Evolutionary conservation across 768 basidiomycete genomes (phyloP), one percentile per base, ranked within the genome.

Genomic region (Serendipita vermifera): DNA sequence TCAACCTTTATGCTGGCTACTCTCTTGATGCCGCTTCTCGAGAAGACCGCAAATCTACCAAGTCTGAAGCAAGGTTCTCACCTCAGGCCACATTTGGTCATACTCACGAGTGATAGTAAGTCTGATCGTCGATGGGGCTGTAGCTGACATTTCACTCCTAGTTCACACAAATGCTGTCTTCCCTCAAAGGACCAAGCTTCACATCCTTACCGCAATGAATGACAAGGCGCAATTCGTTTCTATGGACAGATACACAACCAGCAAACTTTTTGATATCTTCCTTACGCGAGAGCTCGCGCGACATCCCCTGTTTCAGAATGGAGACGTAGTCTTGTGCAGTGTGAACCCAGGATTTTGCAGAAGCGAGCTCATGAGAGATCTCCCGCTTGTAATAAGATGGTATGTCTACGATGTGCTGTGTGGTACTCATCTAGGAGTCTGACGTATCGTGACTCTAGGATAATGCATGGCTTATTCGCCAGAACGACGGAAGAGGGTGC

Each of bases 341-440:
- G 20, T 41, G 24, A 56, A 56, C 55, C 55, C 55, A 15, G 55
- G 55, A 3, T 40, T 56, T 14, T 56, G 55, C 31, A 29, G 38
- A 14, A 38, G 38, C 22, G 24, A 40, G 38, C 55, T 56, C 20
- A 31, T 27, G 22, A 22, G 55, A 5, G 33, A 56, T n/a, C n/a
- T n/a, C n/a, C n/a, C n/a, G n/a, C n/a, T n/a, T n/a, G n/a, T n/a
- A n/a, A n/a, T n/a, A n/a, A n/a, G n/a, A n/a, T n/a, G n/a, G n/a
- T n/a, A n/a, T n/a, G n/a, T n/a, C n/a, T n/a, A n/a, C 24, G 22
- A 9, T 51, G 4, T 22, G 32, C 20, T 51, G 22, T 51, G 24
- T 27, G 9, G 29, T n/a, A n/a, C n/a, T n/a, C n/a, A n/a, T n/a
- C n/a, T n/a, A n/a, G n/a, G n/a, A n/a, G n/a, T n/a, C n/a, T n/a